Evolutionary conservation across 1,284 basidiomycete species (phyloP), one percentile per base, ranked within the genome.

Genomic region (Spongiforma sp.): DNA sequence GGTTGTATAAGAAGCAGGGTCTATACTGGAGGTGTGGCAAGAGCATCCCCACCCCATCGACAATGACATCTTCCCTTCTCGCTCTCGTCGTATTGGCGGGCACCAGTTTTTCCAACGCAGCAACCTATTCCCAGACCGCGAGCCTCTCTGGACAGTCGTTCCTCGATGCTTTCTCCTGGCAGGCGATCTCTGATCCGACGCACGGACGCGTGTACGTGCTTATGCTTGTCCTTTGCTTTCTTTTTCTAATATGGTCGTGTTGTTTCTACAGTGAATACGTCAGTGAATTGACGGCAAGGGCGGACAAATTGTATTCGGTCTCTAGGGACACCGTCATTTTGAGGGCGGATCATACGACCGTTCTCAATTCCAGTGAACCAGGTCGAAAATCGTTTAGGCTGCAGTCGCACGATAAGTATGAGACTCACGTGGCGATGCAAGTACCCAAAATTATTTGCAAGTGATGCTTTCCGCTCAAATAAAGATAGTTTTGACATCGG

Each of bases 241-340:
- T 1, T 54, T 36, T 32, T 33, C 43, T 17, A 21, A 33, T 9
- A 5, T 4, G 32, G 21, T 46, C 26, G 24, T 56, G 55, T 61
- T 59, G 59, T 59, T 30, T 1, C 12, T 15, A 17, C 17, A 87
- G 85, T 24, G 84, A 85, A 65, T 88, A 88, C 65, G 84, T 88
- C 50, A 67, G 77, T 66, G 66, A 79, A 60, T 63, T 74, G 5
- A 84, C 82, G 0, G 86, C 86, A 0, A 62, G 70, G 46, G 69
- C 71, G 28, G 67, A 79, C 26, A 85, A 86, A 63, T 71, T 88
- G 61, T 84, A 84, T 17, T 86, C 77, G 57, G 77, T 84, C 2
- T 78, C 78, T 37, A 78, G 74, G 6, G 75, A 82, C 69, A 77
- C 78, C 17, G 84, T 88, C 60, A 79, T 83, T 39, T 66, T 82